Conservation (phyloP, 2,329 filamentous ascomycete genomes). For the Trichoderma citrinoviride region DNA sequence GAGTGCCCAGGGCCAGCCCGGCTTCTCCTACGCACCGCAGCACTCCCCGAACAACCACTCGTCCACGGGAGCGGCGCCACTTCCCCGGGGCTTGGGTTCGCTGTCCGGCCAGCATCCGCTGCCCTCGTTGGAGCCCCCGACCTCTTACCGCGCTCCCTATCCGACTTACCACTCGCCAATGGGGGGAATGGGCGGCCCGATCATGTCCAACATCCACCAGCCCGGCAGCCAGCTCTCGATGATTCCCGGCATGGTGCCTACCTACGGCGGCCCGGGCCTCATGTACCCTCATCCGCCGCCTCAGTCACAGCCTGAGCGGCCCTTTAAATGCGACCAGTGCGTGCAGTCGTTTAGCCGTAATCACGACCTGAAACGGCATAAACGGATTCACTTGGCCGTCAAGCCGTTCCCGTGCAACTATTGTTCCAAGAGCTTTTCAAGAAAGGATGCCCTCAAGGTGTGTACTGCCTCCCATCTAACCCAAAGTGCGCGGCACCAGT, state of each 20-base stretch:
- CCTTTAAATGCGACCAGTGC: slow-evolving; percentile 92
- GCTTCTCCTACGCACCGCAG: slow-evolving; percentile 43
- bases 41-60: slow-evolving; percentile 44
- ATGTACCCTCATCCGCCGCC: slow-evolving; percentile 60
- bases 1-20: slow-evolving; percentile 46
- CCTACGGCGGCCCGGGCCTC: slow-evolving; percentile 54
- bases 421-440: slow-evolving; percentile 95
- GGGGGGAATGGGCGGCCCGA: slow-evolving; percentile 61
- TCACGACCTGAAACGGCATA: slow-evolving; percentile 93
- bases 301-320: slow-evolving; percentile 64
- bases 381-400: slow-evolving; percentile 88
- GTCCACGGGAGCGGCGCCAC: slow-evolving; percentile 42
- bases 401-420: slow-evolving; percentile 91
- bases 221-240: slow-evolving; percentile 70
- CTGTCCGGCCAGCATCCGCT: slow-evolving; percentile 27
- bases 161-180: slow-evolving; percentile 46
- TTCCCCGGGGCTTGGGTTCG: slow-evolving; percentile 40
- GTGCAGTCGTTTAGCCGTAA: slow-evolving; percentile 94
- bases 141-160: slow-evolving; percentile 48
- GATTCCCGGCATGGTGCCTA: slow-evolving; percentile 56
- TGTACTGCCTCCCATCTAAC: slow-evolving; percentile 30
- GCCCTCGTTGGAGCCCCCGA: slow-evolving; percentile 46
- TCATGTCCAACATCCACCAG: slow-evolving; percentile 76
- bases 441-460: slow-evolving; percentile 97
- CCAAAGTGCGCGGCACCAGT: slow-evolving; percentile 25